phyloP scores from a whole-genome alignment of 768 basidiomycete species.

The Serpula lacrymans region DNA sequence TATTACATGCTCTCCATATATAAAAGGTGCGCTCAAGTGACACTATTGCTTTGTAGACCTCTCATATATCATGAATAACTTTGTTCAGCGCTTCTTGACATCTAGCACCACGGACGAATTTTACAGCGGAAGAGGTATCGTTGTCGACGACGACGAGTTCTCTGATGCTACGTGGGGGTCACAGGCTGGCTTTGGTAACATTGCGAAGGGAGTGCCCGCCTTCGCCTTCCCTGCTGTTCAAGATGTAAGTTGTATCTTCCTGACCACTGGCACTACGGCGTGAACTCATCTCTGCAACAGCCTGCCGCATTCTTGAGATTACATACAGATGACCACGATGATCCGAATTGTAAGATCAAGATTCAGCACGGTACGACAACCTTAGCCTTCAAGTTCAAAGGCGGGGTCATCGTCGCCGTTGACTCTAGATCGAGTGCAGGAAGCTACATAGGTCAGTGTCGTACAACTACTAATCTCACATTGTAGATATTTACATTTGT shows the following conservation, averaged over 20 bases:
- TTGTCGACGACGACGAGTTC: constrained; percentile 29
- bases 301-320: constrained; percentile 53
- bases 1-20: too few species aligned
- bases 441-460: constrained; percentile 54
- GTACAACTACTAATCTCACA: not conserved
- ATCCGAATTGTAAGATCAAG: constrained; percentile 60
- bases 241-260: constrained; percentile 31
- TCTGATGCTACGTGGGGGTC: constrained; percentile 42
- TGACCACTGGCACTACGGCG: not conserved
- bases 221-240: constrained; percentile 40
- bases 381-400: constrained; percentile 61
- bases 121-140: constrained; percentile 18
- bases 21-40: too few species aligned
- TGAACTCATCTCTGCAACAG: too few species aligned
- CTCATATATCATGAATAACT: constrained; percentile 37
- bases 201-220: constrained; percentile 35
- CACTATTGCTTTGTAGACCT: too few species aligned
- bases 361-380: constrained; percentile 70
- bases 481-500: not conserved
- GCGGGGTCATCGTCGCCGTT: constrained; percentile 65
- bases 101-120: constrained; percentile 26
- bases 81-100: constrained; percentile 32
- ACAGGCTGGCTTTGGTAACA: constrained; percentile 38
- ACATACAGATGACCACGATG: constrained; percentile 61
- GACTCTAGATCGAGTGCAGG: constrained; percentile 67